phyloP scores from a whole-genome alignment of 768 basidiomycete species.

The Tricholoma hemisulphureum region DNA sequence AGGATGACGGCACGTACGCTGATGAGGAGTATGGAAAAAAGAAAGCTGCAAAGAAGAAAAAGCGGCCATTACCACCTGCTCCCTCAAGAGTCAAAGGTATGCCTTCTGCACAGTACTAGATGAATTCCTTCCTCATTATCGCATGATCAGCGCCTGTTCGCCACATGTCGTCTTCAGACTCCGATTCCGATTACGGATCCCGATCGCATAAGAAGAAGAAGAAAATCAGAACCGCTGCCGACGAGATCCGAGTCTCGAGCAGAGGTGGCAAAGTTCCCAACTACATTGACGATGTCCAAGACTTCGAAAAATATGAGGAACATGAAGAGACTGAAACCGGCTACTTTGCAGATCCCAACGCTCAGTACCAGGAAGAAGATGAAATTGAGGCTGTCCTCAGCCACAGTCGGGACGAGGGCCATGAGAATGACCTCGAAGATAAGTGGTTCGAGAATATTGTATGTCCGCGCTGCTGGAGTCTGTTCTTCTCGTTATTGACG shows the following conservation, averaged over 20 bases:
- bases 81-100: slow-evolving; percentile 60
- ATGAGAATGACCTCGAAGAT: slow-evolving; percentile 73
- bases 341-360: slow-evolving; percentile 54
- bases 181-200: slow-evolving; percentile 84
- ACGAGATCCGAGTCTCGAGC: slow-evolving; percentile 78
- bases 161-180: slow-evolving; percentile 64
- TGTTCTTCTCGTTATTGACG: slow-evolving; percentile 12
- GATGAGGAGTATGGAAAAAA: slow-evolving; percentile 75
- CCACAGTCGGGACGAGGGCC: slow-evolving; percentile 83
- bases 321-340: slow-evolving; percentile 58
- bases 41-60: slow-evolving; percentile 70
- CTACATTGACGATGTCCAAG: slow-evolving; percentile 79
- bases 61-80: slow-evolving; percentile 45
- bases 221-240: slow-evolving; percentile 52
- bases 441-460: slow-evolving; percentile 88
- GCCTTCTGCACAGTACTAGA: slow-evolving; percentile 13
- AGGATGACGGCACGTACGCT: slow-evolving; percentile 75
- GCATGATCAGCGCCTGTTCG: slow-evolving; percentile 44
- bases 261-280: slow-evolving; percentile 79
- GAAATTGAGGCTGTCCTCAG: slow-evolving; percentile 91
- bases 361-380: slow-evolving; percentile 65
- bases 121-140: slow-evolving; percentile 16
- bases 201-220: slow-evolving; percentile 84
- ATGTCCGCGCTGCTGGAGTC: slow-evolving; percentile 23
- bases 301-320: slow-evolving; percentile 69